A percentile compares a stretch with the other conserved stretches of the same genome.
Evolutionary conservation across 768 basidiomycete genomes (phyloP).

Genomic region (Tulasnella sp.): DNA sequence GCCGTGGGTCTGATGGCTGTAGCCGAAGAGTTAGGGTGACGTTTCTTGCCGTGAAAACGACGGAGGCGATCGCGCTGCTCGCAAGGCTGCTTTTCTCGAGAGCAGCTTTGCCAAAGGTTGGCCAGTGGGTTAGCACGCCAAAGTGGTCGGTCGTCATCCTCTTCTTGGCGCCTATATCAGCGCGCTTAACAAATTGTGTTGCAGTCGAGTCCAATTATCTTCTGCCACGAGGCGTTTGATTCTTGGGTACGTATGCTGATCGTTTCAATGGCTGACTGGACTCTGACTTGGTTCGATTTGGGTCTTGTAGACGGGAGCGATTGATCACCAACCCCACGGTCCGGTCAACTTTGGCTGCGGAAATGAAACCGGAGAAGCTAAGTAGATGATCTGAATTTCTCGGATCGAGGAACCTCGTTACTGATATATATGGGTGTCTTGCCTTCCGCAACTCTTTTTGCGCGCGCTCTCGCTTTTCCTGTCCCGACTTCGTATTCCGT

Average conservation of each 20-base stretch:
- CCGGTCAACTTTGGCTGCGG: neutral
- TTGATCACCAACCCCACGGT: neutral
- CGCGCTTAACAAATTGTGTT: neutral
- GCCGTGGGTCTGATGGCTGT: conserved; percentile 2
- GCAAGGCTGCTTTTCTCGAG: neutral
- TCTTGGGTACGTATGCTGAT: neutral
- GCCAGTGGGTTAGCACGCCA: neutral
- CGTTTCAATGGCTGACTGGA: neutral
- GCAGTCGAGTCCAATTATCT: neutral
- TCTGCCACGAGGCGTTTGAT: neutral
- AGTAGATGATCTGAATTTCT: neutral
- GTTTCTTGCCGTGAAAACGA: neutral
- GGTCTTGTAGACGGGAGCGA: neutral
- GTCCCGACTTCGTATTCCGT: neutral
- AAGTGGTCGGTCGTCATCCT: neutral
- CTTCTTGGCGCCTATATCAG: neutral
- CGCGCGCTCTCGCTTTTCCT: neutral
- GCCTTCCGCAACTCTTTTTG: neutral
- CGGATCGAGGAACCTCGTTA: neutral
- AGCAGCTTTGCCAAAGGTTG: neutral
- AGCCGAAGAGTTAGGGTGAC: neutral
- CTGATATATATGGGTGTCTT: neutral
- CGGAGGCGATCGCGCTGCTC: neutral
- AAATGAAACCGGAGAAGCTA: neutral
- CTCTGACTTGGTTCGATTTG: neutral